Evolutionary conservation across 2,329 filamentous ascomycete species (phyloP), one percentile per base, ranked within the genome.

Genomic region (Nemania sp.): DNA sequence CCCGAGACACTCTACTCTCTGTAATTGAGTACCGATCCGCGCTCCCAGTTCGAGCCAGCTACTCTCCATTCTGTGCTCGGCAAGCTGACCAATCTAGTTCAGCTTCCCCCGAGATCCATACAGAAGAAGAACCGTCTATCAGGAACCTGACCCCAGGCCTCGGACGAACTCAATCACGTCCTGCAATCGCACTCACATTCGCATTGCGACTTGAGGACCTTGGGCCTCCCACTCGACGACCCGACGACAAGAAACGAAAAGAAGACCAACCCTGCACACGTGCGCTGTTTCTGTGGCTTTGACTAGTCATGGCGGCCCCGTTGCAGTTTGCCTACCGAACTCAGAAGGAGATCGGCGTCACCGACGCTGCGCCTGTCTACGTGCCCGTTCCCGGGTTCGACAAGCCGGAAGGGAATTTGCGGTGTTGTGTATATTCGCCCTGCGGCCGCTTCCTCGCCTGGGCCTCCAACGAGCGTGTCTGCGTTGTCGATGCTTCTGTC

Each of bases 251-350:
- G 73, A 75, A 72, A 69, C 56, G 67, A 62, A 73, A 73, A 43
- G 66, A 72, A 52, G 6, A 57, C n/a, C n/a, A 58, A 65, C 64
- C 55, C 67, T 76, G 72, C 72, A 73, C 72, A 58, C 41, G 41
- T 45, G 43, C 47, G 62, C 66, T 64, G 59, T 45, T 52, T 77
- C 90, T 92, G 92, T 93, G 91, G 87, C 92, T 94, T 94, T 93
- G 79, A 90, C 89, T 94, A 94, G 92, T 90, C 89, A 98, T 97
- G 94, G 92, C 93, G 81, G 90, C 87, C 86, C 90, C 93, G 79
- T 92, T 95, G 84, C 95, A 98, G 89, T 92, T 98, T 90, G 93
- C 93, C 83, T 97, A 92, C 88, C 93, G 96, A 84, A 98, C 96
- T 82, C 92, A 94, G 83, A 98, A 98, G 90, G 91, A 90, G 82